Conservation (phyloP, 768 basidiomycete species). For the Lentinula sp. region DNA sequence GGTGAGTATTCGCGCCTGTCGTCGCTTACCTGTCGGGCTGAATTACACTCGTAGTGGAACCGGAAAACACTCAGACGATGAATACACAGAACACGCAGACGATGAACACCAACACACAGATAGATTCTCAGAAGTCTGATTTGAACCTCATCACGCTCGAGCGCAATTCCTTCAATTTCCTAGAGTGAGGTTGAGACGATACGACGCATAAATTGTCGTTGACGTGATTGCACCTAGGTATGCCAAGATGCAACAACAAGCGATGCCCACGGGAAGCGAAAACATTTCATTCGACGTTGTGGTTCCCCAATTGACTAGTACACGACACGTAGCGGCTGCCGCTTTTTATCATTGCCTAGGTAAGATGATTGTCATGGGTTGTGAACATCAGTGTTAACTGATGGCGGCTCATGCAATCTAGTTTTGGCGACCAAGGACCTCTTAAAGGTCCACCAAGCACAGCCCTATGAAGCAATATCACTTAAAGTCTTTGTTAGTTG, state of each 20-base stretch:
- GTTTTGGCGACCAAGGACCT: slow-evolving; percentile 76
- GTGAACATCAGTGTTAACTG: slow-evolving; percentile 2
- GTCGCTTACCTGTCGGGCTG: neutral
- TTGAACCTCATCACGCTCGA: slow-evolving; percentile 56
- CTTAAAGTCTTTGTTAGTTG: slow-evolving; percentile 16
- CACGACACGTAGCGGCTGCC: slow-evolving; percentile 71
- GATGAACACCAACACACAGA: slow-evolving; percentile 6
- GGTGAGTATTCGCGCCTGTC: neutral
- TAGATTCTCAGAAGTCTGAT: slow-evolving; percentile 52
- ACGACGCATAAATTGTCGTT: neutral
- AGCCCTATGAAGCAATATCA: slow-evolving; percentile 50
- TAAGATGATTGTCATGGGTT: slow-evolving; percentile 24
- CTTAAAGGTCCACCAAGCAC: slow-evolving; percentile 52
- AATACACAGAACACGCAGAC: slow-evolving; percentile 1
- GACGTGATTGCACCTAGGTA: slow-evolving; percentile 42
- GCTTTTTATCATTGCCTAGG: slow-evolving; percentile 86
- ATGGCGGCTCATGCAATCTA: slow-evolving; percentile 18
- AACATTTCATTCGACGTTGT: slow-evolving; percentile 59
- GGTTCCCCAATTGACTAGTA: slow-evolving; percentile 60
- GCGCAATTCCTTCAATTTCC: slow-evolving; percentile 72
- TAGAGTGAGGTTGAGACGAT: slow-evolving; percentile 48
- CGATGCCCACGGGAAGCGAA: slow-evolving; percentile 40
- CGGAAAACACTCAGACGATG: slow-evolving; percentile 10
- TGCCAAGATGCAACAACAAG: slow-evolving; percentile 67
- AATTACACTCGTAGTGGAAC: slow-evolving; percentile 4